Percentiles rank a stretch among this genome's conserved stretches.
phyloP scores from a whole-genome alignment of 441 rosid genomes.

The Bocquillonia castaneifolia region DNA sequence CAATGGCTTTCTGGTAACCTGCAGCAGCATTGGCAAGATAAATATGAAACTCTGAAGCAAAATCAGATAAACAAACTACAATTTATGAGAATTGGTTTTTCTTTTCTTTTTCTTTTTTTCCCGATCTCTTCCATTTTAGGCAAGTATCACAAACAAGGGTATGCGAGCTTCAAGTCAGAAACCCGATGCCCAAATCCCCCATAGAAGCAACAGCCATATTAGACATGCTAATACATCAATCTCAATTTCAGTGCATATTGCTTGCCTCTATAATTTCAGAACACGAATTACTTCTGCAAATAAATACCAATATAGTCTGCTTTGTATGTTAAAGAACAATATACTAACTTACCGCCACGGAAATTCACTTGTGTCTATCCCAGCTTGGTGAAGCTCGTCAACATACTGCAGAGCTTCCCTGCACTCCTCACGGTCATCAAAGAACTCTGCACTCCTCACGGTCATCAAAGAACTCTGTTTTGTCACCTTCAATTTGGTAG shows the following conservation, averaged over 20 bases:
- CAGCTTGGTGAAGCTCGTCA: conserved; percentile 92
- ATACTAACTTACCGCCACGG: conserved; percentile 82
- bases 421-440: conserved; percentile 88
- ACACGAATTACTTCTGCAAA: background rate
- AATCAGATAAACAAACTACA: background rate
- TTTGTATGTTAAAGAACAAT: background rate
- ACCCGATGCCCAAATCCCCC: conserved; percentile 2
- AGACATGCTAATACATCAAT: conserved; percentile 1
- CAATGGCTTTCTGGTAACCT: conserved; percentile 92
- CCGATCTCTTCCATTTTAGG: background rate
- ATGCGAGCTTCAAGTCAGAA: background rate
- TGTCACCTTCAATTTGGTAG: conserved; percentile 72
- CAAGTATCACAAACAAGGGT: background rate
- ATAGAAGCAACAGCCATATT: background rate
- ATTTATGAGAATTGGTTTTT: background rate
- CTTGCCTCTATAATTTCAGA: too few relatives aligned
- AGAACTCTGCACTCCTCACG: conserved; percentile 84
- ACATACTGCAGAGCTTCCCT: conserved; percentile 88
- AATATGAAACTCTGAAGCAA: conserved; percentile 3
- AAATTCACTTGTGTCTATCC: conserved; percentile 93
- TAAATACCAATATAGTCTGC: background rate
- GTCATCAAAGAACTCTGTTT: conserved; percentile 78
- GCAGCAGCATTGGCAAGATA: conserved; percentile 31
- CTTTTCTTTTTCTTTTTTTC: background rate
- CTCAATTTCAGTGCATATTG: background rate